Base-by-base conservation (phyloP, 1,284 basidiomycete species). In the Apiotrichum brassicae region DNA sequence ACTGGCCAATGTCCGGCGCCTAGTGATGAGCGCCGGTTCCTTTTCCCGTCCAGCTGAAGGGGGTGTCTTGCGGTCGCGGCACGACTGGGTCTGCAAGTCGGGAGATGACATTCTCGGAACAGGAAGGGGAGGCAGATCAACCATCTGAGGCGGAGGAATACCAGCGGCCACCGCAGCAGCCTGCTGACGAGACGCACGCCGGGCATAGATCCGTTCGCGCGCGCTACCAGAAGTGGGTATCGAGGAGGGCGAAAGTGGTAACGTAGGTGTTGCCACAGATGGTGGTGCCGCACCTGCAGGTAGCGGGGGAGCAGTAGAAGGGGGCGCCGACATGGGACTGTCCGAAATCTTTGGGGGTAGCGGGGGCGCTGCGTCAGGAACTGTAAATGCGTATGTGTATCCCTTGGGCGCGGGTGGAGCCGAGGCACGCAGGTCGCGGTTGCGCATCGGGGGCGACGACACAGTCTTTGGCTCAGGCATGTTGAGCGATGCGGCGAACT, bases 161-260 rank as follows among this genome's bases (percentile, higher is more conserved):
- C 40, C 34, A 18, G 38, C 32, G 13, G 51, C 46, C 6, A 30
- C 45, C 8, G 54, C 57, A 13, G 41, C 33, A 8, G 48, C 57
- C 20, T 40, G 54, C 37, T 55, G 59, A 32, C 58, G 55, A 0
- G 53, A 57, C 20, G 49, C 49, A 4, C 69, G 53, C 5, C 69
- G 56, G 40, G 66, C 66, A 30, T 68, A 67, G 32, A 71, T 66
- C 8, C 68, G 52, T 14, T 64, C 58, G 16, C 69, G 55, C 7
- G 69, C 69, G 43, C 62, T 66, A 14, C 64, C 63, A 0, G 69
- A 66, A 3, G 60, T 37, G 6, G 54, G 54, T 13, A 43, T 28
- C 1, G 48, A 28, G 12, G 37, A 30, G n/a, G n/a, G n/a, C n/a
- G 33, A 34, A 18, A 18, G 12, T 11, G 33, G 33, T 34, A 34